Base-by-base conservation (phyloP, 768 basidiomycete genomes). In the Russula earlei region DNA sequence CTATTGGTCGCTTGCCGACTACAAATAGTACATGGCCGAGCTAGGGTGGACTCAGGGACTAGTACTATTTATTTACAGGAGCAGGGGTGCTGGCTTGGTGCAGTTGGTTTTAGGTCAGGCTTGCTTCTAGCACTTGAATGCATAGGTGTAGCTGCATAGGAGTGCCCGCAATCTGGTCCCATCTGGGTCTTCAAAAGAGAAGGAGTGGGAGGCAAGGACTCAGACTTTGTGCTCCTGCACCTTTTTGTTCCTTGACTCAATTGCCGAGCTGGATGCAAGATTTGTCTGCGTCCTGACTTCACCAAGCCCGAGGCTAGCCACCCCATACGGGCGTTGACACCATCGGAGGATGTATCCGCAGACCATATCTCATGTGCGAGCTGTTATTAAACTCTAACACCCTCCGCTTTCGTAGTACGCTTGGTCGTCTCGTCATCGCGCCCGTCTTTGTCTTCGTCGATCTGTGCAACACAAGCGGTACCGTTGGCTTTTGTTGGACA, bases 141-240 rank as follows among this genome's bases (percentile, higher is more conserved):
- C n/a, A n/a, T n/a, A n/a, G n/a, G n/a, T n/a, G n/a, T n/a, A n/a
- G n/a, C n/a, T n/a, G n/a, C n/a, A n/a, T n/a, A n/a, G n/a, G n/a
- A n/a, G n/a, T n/a, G n/a, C n/a, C n/a, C n/a, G n/a, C n/a, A n/a
- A n/a, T n/a, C n/a, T n/a, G n/a, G n/a, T n/a, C n/a, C n/a, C n/a
- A n/a, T n/a, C n/a, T n/a, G n/a, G n/a, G n/a, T n/a, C n/a, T n/a
- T n/a, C n/a, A n/a, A n/a, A n/a, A n/a, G n/a, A n/a, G n/a, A n/a
- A n/a, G n/a, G n/a, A n/a, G n/a, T n/a, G n/a, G n/a, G n/a, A n/a
- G n/a, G n/a, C n/a, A n/a, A n/a, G n/a, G n/a, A n/a, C n/a, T n/a
- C n/a, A n/a, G n/a, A n/a, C n/a, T 77, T 87, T 94, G 77, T 97
- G 91, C 49, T 95, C 93, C 66, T 94, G 85, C 1, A 87, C 87